Evolutionary conservation across 2,329 filamentous ascomycete species (phyloP).

Genomic region (Fusarium sp.): DNA sequence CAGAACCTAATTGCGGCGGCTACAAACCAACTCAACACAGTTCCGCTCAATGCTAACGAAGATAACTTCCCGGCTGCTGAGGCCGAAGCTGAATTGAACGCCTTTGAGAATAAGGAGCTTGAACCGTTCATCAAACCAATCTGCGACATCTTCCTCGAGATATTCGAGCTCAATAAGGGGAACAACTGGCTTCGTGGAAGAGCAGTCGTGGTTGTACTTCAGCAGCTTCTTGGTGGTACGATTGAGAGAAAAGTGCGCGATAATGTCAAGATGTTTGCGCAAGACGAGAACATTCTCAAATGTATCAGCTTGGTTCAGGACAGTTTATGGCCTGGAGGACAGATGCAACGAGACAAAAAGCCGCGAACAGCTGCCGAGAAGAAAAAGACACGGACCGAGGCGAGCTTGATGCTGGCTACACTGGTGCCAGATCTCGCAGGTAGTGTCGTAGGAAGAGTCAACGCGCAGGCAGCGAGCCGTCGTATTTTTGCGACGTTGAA

Average conservation of each 20-base stretch:
- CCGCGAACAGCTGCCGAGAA: slow-evolving; percentile 78
- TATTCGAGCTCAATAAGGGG: slow-evolving; percentile 92
- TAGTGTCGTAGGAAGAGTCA: slow-evolving; percentile 91
- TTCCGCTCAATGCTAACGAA: slow-evolving; percentile 63
- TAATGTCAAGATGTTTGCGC: slow-evolving; percentile 75
- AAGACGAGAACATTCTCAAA: slow-evolving; percentile 81
- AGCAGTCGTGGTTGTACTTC: slow-evolving; percentile 94
- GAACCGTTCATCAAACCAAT: slow-evolving; percentile 99
- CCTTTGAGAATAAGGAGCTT: slow-evolving; percentile 88
- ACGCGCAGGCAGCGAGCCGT: slow-evolving; percentile 89
- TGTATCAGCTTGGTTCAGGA: slow-evolving; percentile 81
- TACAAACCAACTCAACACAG: slow-evolving; percentile 69
- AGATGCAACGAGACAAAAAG: slow-evolving; percentile 60
- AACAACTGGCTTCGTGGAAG: slow-evolving; percentile 98
- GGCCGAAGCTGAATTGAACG: slow-evolving; percentile 92
- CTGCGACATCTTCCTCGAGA: slow-evolving; percentile 95
- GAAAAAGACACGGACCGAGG: slow-evolving; percentile 83
- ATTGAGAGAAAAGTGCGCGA: slow-evolving; percentile 96
- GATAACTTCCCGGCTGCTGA: slow-evolving; percentile 70
- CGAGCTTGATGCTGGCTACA: slow-evolving; percentile 87
- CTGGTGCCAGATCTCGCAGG: slow-evolving; percentile 90
- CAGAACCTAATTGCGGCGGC: slow-evolving; percentile 89
- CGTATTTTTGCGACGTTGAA: slow-evolving; percentile 92
- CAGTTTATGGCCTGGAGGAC: slow-evolving; percentile 83
- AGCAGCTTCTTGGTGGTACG: slow-evolving; percentile 93